Base-by-base conservation (phyloP, 352 stramenopile species). In the Pythium sukuiense region DNA sequence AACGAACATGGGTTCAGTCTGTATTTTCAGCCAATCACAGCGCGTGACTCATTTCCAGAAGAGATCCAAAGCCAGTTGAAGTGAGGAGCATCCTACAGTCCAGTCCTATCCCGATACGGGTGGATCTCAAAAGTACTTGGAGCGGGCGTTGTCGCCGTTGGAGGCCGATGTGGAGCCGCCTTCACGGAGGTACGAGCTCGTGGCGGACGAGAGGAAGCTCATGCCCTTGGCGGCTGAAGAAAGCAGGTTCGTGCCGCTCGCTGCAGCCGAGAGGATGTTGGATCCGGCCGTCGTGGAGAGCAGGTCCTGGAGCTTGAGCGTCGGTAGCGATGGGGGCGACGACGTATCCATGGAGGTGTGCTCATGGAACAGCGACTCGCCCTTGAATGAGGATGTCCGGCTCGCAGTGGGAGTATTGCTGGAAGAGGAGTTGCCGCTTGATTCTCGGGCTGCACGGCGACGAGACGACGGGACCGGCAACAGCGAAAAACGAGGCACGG, bases 211-310 rank as follows among this genome's bases (percentile, higher is more conserved):
- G 33, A 93, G 58, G 46, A 89, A 92, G 35, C 82, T 89, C 65
- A 95, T 93, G 37, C 87, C 84, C 61, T 95, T 95, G 39, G 85
- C 87, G 29, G 83, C 83, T 9, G 85, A 79, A 14, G 80, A 88
- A 5, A 91, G 77, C 39, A 91, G 71, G 62, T 89, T 90, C 8
- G 83, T 83, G 48, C 81, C 81, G 11, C 79, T 76, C 2, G 86
- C 84, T 12, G 80, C 76, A 4, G 79, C 60, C n/a, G 67, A 89
- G n/a, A 94, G 54, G 20, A 91, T 63, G 53, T 85, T 92, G 48
- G 87, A 72, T 14, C 58, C 53, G 18, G 57, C 48, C 30, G 71
- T 67, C 9, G 56, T 53, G 18, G 68, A 68, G 37, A 79, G 81
- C 35, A 93, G 53, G 54, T 85, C 85, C 65, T 84, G 74, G 1